Percentiles rank a stretch among this genome's conserved stretches.
Evolutionary conservation across 169 alveolate genomes (phyloP).

Genomic region (Eimeria maxima): DNA sequence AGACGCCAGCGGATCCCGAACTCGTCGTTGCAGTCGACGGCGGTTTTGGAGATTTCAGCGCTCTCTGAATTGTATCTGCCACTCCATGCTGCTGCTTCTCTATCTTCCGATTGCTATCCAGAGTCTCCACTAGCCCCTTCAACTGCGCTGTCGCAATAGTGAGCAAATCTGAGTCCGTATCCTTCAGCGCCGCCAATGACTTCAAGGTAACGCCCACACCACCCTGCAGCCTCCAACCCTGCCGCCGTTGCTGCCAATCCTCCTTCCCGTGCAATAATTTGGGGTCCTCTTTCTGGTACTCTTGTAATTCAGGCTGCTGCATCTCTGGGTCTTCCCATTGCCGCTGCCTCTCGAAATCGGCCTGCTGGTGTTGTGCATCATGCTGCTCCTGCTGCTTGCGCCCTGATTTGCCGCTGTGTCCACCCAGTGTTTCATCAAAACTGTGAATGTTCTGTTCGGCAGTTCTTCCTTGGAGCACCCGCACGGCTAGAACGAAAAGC

Average conservation of each 20-base stretch:
- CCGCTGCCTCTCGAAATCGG: background rate
- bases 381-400: conserved; percentile 5
- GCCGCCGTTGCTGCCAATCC: conserved; percentile 18
- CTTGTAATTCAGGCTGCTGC: conserved; percentile 14
- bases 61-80: conserved; percentile 32
- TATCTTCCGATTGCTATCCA: background rate
- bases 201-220: background rate
- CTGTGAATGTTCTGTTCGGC: background rate
- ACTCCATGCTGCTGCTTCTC: conserved; percentile 26
- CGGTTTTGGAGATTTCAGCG: background rate
- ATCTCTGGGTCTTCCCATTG: background rate
- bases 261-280: background rate
- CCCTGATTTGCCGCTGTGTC: background rate
- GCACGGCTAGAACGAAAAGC: background rate
- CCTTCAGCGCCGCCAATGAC: background rate
- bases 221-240: background rate
- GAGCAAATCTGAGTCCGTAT: background rate
- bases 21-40: background rate
- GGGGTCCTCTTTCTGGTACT: background rate
- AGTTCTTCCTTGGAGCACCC: background rate
- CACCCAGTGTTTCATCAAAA: background rate
- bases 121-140: conserved; percentile 10
- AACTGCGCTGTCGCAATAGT: background rate
- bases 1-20: background rate
- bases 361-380: background rate